These are phyloP conservation scores for Coniella vitis DNA, from an alignment of 2,329 filamentous ascomycete species.

Conservation along the genomic window DNA sequence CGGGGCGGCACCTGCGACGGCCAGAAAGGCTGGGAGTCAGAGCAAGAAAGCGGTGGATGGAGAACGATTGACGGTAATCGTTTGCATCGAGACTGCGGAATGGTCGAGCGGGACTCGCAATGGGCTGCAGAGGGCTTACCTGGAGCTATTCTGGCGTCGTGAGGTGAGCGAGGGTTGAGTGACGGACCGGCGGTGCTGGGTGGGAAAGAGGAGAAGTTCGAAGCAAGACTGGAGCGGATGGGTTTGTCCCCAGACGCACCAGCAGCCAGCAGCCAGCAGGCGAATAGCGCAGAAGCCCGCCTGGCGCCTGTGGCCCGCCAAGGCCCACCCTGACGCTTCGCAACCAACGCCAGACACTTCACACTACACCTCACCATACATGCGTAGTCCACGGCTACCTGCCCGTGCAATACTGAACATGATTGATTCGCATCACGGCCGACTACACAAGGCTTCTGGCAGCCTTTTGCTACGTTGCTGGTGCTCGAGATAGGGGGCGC, in stretches of 20 bases:
- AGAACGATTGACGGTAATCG: slow-evolving; percentile 2
- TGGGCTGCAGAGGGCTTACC: slow-evolving; percentile 21
- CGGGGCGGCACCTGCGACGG: slow-evolving; percentile 19
- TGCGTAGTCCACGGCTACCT: too few relatives aligned
- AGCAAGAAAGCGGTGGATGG: neutral
- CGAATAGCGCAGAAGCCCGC: slow-evolving; percentile 19
- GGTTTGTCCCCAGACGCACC: slow-evolving; percentile 19
- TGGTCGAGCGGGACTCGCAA: slow-evolving; percentile 5
- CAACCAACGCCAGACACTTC: slow-evolving; percentile 5
- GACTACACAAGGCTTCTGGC: neutral
- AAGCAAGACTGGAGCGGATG: slow-evolving; percentile 20
- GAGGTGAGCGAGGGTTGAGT: slow-evolving; percentile 22
- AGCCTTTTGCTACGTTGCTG: neutral
- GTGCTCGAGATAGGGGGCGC: neutral
- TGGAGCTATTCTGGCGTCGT: slow-evolving; percentile 18
- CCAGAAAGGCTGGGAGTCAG: slow-evolving; percentile 10
- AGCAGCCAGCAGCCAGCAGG: slow-evolving; percentile 3
- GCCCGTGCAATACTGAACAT: too few relatives aligned
- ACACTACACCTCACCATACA: neutral
- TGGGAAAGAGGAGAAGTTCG: slow-evolving; percentile 26
- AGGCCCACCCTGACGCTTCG: slow-evolving; percentile 15
- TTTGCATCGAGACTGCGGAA: slow-evolving; percentile 6
- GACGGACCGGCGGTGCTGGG: slow-evolving; percentile 23
- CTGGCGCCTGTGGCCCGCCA: slow-evolving; percentile 11
- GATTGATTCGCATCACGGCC: too few relatives aligned